phyloP scores from a whole-genome alignment of 768 basidiomycete species.

The Chalciporus chontae region DNA sequence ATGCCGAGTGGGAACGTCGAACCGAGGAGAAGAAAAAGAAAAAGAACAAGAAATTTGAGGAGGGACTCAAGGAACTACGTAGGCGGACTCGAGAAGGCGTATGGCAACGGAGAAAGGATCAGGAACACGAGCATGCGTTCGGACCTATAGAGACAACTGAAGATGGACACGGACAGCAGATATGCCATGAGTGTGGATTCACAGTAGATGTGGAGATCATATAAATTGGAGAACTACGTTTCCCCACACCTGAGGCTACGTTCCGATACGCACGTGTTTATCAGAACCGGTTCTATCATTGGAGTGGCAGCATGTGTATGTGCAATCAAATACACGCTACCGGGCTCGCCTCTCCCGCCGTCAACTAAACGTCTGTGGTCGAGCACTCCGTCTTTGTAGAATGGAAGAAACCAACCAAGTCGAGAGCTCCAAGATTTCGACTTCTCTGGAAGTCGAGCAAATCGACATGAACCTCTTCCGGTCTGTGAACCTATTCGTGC shows the following conservation, averaged over 20 bases:
- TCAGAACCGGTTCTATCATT: too few relatives aligned
- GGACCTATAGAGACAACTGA: slow-evolving; percentile 51
- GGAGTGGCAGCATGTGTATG: neutral
- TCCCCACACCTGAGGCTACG: too few relatives aligned
- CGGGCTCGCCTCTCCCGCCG: too few relatives aligned
- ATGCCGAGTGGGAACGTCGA: slow-evolving; percentile 80
- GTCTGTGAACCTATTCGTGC: slow-evolving; percentile 70
- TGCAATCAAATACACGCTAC: neutral
- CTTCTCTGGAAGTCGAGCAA: slow-evolving; percentile 73
- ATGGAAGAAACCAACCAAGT: slow-evolving; percentile 45
- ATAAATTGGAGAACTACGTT: slow-evolving; percentile 27
- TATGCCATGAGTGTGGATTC: slow-evolving; percentile 89
- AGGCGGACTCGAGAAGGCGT: slow-evolving; percentile 83
- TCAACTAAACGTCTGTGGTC: too few relatives aligned
- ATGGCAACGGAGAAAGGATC: slow-evolving; percentile 84
- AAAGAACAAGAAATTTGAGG: slow-evolving; percentile 93
- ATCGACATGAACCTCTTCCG: slow-evolving; percentile 76
- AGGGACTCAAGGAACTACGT: slow-evolving; percentile 79
- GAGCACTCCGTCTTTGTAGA: neutral
- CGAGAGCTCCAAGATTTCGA: slow-evolving; percentile 67
- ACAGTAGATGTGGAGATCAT: slow-evolving; percentile 86
- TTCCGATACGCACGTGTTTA: too few relatives aligned
- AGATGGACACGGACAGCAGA: slow-evolving; percentile 60
- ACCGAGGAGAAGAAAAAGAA: slow-evolving; percentile 81
- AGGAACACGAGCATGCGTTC: slow-evolving; percentile 86